These are phyloP conservation scores for Paramecium caudatum DNA, from an alignment of 73 alveolate species.

Conservation along the genomic window DNA sequence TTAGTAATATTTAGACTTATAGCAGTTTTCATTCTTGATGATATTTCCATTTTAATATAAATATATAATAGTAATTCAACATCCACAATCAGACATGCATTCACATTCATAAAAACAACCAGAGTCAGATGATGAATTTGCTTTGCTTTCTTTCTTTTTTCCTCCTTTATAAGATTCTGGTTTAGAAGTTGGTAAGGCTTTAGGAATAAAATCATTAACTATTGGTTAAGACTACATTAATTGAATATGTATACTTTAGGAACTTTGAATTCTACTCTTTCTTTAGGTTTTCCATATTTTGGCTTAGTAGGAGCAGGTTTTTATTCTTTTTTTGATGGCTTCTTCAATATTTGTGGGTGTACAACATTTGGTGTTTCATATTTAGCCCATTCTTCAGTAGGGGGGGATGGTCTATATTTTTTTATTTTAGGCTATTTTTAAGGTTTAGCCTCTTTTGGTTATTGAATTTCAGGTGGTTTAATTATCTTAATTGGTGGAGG, in stretches of 20 bases:
- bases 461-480: neutral
- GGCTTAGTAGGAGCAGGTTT: neutral
- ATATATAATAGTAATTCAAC: neutral
- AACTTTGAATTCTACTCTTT: constrained; percentile 35
- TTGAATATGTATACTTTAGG: neutral
- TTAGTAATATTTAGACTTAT: neutral
- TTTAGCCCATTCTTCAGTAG: constrained; percentile 66
- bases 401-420: neutral
- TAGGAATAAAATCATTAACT: constrained; percentile 27
- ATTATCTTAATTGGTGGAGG: neutral
- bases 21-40: neutral
- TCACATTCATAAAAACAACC: constrained; percentile 34
- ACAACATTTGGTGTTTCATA: constrained; percentile 57
- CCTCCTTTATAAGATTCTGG: neutral
- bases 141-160: neutral
- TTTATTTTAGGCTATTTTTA: neutral
- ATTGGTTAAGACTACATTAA: neutral
- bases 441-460: constrained; percentile 15
- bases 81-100: constrained; percentile 8
- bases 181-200: constrained; percentile 7
- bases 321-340: neutral
- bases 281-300: constrained; percentile 18
- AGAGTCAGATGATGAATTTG: constrained; percentile 33
- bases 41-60: neutral
- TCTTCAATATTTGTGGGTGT: constrained; percentile 4